These are phyloP conservation scores for Suillus spraguei DNA, from an alignment of 768 basidiomycete genomes.

Conservation along the genomic window DNA sequence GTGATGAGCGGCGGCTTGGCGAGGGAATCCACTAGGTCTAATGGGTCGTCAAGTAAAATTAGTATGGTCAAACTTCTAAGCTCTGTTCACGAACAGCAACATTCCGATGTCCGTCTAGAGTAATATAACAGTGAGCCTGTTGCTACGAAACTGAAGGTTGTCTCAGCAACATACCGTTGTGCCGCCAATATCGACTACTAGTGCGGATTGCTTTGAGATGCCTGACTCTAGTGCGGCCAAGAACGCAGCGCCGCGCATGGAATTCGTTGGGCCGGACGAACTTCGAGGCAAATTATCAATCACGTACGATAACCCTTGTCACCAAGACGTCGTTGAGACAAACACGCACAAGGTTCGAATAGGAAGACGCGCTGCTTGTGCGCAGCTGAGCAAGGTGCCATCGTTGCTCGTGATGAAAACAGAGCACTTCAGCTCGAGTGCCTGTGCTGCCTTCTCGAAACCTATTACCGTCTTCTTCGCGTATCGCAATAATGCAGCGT, in stretches of 20 bases:
- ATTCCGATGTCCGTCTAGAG: conserved; percentile 60
- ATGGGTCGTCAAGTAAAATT: conserved; percentile 16
- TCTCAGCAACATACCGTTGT: conserved; percentile 45
- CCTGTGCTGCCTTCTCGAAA: conserved; percentile 52
- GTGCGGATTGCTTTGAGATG: conserved; percentile 38
- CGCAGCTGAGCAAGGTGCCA: conserved; percentile 52
- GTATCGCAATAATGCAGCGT: conserved; percentile 62
- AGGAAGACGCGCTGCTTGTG: conserved; percentile 55
- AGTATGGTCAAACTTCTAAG: neutral
- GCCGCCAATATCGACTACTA: conserved; percentile 67
- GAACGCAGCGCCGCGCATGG: conserved; percentile 69
- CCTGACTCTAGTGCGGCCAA: conserved; percentile 46
- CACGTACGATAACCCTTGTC: conserved; percentile 4
- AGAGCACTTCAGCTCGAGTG: conserved; percentile 49
- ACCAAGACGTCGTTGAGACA: conserved; percentile 21
- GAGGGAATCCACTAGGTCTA: conserved; percentile 57
- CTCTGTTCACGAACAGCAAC: conserved; percentile 38
- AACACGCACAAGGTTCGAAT: conserved; percentile 55
- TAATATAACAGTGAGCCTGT: conserved; percentile 10
- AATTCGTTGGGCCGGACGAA: conserved; percentile 64
- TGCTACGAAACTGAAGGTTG: conserved; percentile 11
- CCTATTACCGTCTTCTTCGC: conserved; percentile 56
- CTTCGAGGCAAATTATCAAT: conserved; percentile 20
- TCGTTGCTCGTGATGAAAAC: conserved; percentile 65
- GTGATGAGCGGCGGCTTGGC: conserved; percentile 63